Evolutionary conservation across 306 rosid species (phyloP), one percentile per base, ranked within the genome.

Genomic region (Cucurbita pepo): DNA sequence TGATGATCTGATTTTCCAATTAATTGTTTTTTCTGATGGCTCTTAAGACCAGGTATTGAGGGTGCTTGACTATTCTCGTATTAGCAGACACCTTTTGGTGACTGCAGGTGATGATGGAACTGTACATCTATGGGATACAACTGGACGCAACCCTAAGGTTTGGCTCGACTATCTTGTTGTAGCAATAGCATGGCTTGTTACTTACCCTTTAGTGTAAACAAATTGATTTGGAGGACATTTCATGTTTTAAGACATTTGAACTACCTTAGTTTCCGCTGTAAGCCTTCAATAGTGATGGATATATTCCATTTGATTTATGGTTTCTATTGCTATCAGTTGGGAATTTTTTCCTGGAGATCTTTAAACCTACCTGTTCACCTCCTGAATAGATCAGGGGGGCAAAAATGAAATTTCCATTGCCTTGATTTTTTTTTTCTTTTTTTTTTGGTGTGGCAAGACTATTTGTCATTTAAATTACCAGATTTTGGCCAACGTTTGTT

Each of bases 21-120:
- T 88, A 83, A 86, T 80, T 82, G 61, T 71, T 60, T 66, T 50
- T 56, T 85, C 74, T 89, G 90, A 81, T 79, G 86, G 78, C 75
- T 85, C 77, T 89, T 81, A 95, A 95, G 96, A 91, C 83, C 96
- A 95, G 99, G 92, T 95, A 75, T 77, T 95, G 83, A 91, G 96
- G 90, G 97, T 89, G 83, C 96, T 95, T 77, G 99, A 91, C 77
- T 95, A 91, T 86, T 95, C 99, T 30, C 95, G 91, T 78, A 82
- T 83, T 75, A 95, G 96, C 82, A 83, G 97, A 66, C 97, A 95
- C 84, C 96, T 95, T 66, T 85, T 91, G 63, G 95, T 83, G 80
- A 95, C 97, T 50, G 96, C 99, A 72, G 99, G 99, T 82, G 99
- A 95, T 72, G 97, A 91, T 69, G 99, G 99, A 70, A 88, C 95